A percentile compares a stretch with the other conserved stretches of the same genome.
Evolutionary conservation across 78 protist genomes (phyloP).

Genomic region (Dictyostelium capitatum): DNA sequence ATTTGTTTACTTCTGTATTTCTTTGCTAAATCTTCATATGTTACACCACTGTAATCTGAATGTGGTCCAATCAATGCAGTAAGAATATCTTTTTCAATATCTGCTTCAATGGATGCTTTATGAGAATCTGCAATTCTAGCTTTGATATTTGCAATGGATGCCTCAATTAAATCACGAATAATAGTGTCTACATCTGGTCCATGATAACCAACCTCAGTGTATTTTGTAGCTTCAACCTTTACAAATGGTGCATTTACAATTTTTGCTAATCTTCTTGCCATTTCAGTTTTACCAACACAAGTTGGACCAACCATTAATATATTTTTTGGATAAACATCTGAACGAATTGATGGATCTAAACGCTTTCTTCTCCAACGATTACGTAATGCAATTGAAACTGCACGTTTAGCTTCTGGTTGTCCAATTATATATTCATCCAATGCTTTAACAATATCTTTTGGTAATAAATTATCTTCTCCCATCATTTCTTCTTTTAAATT

Average conservation of each 20-base stretch:
- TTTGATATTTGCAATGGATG: conserved; percentile 61
- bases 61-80: conserved; percentile 44
- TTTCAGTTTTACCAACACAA: conserved; percentile 95
- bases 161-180: conserved; percentile 86
- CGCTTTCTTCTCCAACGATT: conserved; percentile 77
- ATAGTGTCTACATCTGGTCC: conserved; percentile 94
- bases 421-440: conserved; percentile 59
- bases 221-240: conserved; percentile 97
- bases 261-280: conserved; percentile 95
- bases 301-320: conserved; percentile 96
- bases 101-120: conserved; percentile 48
- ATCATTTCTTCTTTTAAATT: neutral
- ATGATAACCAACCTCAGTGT: conserved; percentile 96
- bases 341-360: conserved; percentile 39
- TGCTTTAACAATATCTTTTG: conserved; percentile 25
- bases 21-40: conserved; percentile 37
- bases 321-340: conserved; percentile 92
- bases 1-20: conserved; percentile 30
- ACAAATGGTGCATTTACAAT: conserved; percentile 94
- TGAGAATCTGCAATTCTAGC: conserved; percentile 30
- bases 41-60: neutral
- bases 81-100: conserved; percentile 73
- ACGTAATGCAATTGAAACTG: conserved; percentile 60
- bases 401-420: conserved; percentile 48
- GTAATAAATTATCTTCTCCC: conserved; percentile 36